Conservation (phyloP, 106 monocot genomes). For the Posidonia australis region DNA sequence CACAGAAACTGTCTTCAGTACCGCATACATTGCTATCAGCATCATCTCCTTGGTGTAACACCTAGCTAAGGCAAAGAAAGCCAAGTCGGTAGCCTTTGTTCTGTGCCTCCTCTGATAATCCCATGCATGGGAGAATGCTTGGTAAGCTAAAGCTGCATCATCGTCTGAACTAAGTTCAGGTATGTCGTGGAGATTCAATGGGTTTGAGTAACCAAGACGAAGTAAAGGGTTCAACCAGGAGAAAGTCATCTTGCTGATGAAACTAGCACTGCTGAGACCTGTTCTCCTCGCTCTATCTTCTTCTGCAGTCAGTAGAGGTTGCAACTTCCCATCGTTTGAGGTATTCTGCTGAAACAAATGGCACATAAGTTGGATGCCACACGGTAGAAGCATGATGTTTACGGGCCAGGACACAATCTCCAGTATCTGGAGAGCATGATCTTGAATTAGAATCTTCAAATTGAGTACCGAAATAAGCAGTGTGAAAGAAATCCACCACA, state of each 20-base stretch:
- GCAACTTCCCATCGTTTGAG: conserved; percentile 1
- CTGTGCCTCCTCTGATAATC: conserved; percentile 20
- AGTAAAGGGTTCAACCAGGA: conserved; percentile 77
- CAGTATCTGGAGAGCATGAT: conserved; percentile 5
- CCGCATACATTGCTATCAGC: conserved; percentile 49
- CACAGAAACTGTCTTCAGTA: conserved; percentile 36
- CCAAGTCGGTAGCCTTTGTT: conserved; percentile 19
- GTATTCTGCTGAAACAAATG: not conserved
- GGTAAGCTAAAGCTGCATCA: conserved; percentile 31
- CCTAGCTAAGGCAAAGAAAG: conserved; percentile 34
- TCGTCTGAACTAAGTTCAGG: conserved; percentile 52
- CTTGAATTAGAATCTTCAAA: conserved; percentile 5
- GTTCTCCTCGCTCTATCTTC: conserved; percentile 3
- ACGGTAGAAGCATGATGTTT: conserved; percentile 33
- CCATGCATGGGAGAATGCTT: conserved; percentile 39
- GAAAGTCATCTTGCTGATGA: conserved; percentile 57
- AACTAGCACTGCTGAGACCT: conserved; percentile 15
- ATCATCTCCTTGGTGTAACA: conserved; percentile 57
- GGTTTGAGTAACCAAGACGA: conserved; percentile 34
- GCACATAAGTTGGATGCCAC: conserved; percentile 8
- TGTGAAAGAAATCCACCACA: conserved; percentile 20
- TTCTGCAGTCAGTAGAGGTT: conserved; percentile 30
- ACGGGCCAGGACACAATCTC: conserved; percentile 14
- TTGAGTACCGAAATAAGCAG: conserved; percentile 2
- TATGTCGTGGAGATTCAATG: conserved; percentile 41